Conservation (phyloP, 1,284 basidiomycete genomes). For the Trametes sp. region DNA sequence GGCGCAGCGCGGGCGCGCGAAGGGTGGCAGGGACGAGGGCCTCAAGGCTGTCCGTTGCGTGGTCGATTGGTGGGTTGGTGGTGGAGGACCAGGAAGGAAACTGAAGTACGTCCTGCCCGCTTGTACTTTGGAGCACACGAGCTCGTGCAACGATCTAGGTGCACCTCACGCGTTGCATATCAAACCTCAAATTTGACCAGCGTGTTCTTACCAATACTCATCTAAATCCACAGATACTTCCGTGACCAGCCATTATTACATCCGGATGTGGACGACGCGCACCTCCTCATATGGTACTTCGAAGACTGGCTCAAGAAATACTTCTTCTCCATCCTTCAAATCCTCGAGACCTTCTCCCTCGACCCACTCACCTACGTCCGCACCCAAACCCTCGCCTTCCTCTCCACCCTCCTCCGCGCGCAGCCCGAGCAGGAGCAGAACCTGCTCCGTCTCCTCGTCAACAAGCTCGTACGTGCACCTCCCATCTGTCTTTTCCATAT, state of each 20-base stretch:
- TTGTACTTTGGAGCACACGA: no score
- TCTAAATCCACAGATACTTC: constrained; percentile 88
- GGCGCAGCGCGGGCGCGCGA: constrained; percentile 79
- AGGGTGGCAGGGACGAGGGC: constrained; percentile 91
- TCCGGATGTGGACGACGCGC: constrained; percentile 73
- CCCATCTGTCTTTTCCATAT: neutral
- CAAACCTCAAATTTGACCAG: no score
- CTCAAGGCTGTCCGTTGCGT: constrained; percentile 90
- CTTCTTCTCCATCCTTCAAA: constrained; percentile 92
- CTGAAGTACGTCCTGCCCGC: constrained; percentile 64
- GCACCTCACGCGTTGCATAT: no score
- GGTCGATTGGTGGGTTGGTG: constrained; percentile 97
- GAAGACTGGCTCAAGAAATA: constrained; percentile 98
- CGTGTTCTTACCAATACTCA: no score
- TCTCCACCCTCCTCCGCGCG: constrained; percentile 83
- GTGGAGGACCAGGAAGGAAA: constrained; percentile 83
- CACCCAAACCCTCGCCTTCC: constrained; percentile 61
- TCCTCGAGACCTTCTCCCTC: constrained; percentile 88
- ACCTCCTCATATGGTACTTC: constrained; percentile 88
- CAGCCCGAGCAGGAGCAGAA: constrained; percentile 99
- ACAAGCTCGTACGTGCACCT: constrained; percentile 83
- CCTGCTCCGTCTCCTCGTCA: constrained; percentile 89
- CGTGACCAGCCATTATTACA: constrained; percentile 88
- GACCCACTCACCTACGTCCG: constrained; percentile 92
- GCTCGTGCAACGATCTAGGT: no score